phyloP scores from a whole-genome alignment of 1,139 yeast genomes.

The Oligophagozyma castellii region DNA sequence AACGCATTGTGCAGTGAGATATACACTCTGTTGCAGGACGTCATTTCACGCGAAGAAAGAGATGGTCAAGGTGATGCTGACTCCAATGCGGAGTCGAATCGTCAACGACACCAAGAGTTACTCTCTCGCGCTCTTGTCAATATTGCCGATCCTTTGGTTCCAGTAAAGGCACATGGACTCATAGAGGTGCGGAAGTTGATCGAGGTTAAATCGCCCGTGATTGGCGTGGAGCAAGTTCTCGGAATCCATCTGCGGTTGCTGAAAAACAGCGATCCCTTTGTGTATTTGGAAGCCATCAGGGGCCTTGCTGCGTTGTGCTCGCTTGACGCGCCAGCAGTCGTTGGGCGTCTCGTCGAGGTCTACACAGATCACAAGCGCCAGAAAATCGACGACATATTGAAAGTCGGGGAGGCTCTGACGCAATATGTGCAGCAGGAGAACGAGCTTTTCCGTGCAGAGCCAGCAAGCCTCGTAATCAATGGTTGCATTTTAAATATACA shows the following conservation, averaged over 20 bases:
- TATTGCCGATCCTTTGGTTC: slow-evolving; percentile 66
- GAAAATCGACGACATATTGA: slow-evolving; percentile 49
- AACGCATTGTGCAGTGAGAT: background rate
- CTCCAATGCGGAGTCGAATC: slow-evolving; percentile 4
- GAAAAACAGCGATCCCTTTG: slow-evolving; percentile 71
- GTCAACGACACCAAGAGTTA: slow-evolving; percentile 23
- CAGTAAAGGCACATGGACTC: slow-evolving; percentile 79
- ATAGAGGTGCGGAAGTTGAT: slow-evolving; percentile 49
- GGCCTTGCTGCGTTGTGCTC: slow-evolving; percentile 52
- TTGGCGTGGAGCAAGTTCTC: slow-evolving; percentile 42
- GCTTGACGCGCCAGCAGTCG: slow-evolving; percentile 29
- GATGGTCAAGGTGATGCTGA: slow-evolving; percentile 1
- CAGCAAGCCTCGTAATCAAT: slow-evolving; percentile 26
- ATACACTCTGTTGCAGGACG: background rate
- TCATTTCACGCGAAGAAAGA: slow-evolving; percentile 6
- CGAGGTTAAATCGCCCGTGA: slow-evolving; percentile 33
- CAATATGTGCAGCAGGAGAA: slow-evolving; percentile 41
- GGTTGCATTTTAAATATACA: slow-evolving; percentile 21
- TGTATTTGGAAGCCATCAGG: slow-evolving; percentile 72
- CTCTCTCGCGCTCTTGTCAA: slow-evolving; percentile 47
- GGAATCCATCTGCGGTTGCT: slow-evolving; percentile 52
- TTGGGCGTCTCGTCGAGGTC: slow-evolving; percentile 29
- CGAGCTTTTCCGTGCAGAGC: slow-evolving; percentile 33
- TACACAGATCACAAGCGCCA: slow-evolving; percentile 27
- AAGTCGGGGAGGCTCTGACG: slow-evolving; percentile 68